Evolutionary conservation across 208 protist species (phyloP).

Genomic region (Leishmania turanica): DNA sequence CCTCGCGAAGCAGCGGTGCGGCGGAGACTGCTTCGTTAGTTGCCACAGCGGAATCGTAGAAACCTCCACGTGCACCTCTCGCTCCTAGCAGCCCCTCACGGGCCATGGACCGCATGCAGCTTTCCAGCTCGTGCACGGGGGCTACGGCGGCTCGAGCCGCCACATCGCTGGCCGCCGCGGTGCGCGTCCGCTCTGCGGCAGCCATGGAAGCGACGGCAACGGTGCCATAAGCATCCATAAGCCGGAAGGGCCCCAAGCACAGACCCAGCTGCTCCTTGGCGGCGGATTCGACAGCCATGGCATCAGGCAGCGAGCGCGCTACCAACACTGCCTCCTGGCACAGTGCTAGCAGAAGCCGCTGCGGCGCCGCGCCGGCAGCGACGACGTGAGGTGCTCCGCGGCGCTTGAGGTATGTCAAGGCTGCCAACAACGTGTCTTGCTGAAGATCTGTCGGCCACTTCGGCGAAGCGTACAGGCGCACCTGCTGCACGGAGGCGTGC

Average conservation of each 20-base stretch:
- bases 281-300: slow-evolving; percentile 44
- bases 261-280: slow-evolving; percentile 48
- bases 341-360: slow-evolving; percentile 55
- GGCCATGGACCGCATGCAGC: slow-evolving; percentile 35
- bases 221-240: slow-evolving; percentile 59
- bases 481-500: slow-evolving; percentile 58
- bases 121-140: slow-evolving; percentile 15
- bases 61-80: slow-evolving; percentile 43
- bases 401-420: slow-evolving; percentile 55
- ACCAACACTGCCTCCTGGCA: slow-evolving; percentile 42
- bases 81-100: slow-evolving; percentile 44
- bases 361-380: slow-evolving; percentile 32
- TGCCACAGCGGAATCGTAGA: slow-evolving; percentile 36
- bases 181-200: slow-evolving; percentile 17
- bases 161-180: neutral
- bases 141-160: neutral
- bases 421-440: slow-evolving; percentile 52
- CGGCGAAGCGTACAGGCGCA: slow-evolving; percentile 53
- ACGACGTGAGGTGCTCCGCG: slow-evolving; percentile 51
- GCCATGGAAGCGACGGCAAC: slow-evolving; percentile 38
- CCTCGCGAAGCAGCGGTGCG: slow-evolving; percentile 12
- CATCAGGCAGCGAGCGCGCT: slow-evolving; percentile 25
- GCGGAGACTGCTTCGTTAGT: slow-evolving; percentile 4
- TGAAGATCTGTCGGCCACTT: slow-evolving; percentile 48
- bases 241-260: slow-evolving; percentile 41